Conservation (phyloP, 805 yeast genomes). For the Candida parachauliodes region DNA sequence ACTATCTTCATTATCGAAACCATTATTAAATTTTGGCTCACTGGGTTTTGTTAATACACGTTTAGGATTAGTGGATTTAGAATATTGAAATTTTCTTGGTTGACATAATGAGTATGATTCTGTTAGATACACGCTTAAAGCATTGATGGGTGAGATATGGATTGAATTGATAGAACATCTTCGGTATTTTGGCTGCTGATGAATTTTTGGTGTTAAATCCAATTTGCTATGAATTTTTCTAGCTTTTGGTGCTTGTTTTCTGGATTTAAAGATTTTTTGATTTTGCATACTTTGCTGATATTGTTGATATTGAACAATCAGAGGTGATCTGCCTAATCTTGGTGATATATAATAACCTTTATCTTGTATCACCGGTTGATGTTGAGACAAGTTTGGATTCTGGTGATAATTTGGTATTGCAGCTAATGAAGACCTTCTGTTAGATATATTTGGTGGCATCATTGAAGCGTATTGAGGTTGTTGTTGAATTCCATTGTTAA, state of each 20-base stretch:
- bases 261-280: slow-evolving; percentile 18
- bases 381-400: slow-evolving; percentile 6
- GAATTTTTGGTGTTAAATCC: slow-evolving; percentile 61
- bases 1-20: slow-evolving; percentile 81
- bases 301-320: slow-evolving; percentile 32
- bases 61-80: slow-evolving; percentile 81
- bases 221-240: slow-evolving; percentile 34
- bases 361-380: slow-evolving; percentile 6
- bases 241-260: slow-evolving; percentile 47
- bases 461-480: neutral
- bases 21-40: slow-evolving; percentile 77
- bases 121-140: slow-evolving; percentile 72
- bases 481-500: slow-evolving; percentile 2
- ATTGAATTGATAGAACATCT: slow-evolving; percentile 62
- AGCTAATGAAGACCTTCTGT: slow-evolving; percentile 21
- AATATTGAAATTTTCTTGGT: slow-evolving; percentile 71
- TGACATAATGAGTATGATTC: slow-evolving; percentile 83
- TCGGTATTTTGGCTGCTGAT: slow-evolving; percentile 65
- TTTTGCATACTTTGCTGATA: slow-evolving; percentile 26
- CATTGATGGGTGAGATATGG: slow-evolving; percentile 74
- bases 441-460: slow-evolving; percentile 1
- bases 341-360: slow-evolving; percentile 13
- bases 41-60: slow-evolving; percentile 90
- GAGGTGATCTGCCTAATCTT: slow-evolving; percentile 23
- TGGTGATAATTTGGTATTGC: slow-evolving; percentile 15